A percentile compares a stretch with the other conserved stretches of the same genome.
Evolutionary conservation across 768 basidiomycete genomes (phyloP).

Genomic region (Cantharellus cinnabarinus): DNA sequence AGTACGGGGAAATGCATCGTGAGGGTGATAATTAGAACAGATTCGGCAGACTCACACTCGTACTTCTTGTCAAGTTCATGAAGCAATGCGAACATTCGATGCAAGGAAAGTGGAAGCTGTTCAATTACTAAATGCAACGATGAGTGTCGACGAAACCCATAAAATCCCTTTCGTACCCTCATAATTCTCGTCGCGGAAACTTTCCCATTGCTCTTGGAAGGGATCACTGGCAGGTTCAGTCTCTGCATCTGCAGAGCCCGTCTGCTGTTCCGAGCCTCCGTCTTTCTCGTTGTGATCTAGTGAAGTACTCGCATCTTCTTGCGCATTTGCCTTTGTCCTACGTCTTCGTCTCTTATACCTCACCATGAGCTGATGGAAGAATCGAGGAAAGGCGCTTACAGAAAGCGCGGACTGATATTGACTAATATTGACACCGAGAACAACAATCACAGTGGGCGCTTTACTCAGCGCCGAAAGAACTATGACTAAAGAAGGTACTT

Average conservation of each 20-base stretch:
- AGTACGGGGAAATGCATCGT: neutral
- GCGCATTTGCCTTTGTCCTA: neutral
- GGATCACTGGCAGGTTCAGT: too few relatives aligned
- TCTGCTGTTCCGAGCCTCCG: slow-evolving; percentile 21
- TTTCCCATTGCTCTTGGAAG: slow-evolving; percentile 41
- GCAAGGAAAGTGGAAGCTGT: slow-evolving; percentile 54
- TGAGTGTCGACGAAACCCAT: neutral
- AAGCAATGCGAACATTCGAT: slow-evolving; percentile 48
- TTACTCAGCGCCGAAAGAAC: too few relatives aligned
- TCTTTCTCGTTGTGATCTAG: neutral
- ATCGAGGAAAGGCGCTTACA: too few relatives aligned
- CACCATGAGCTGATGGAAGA: neutral
- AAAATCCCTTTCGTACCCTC: slow-evolving; percentile 31
- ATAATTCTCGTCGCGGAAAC: slow-evolving; percentile 58
- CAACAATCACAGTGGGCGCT: too few relatives aligned
- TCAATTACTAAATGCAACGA: slow-evolving; percentile 34
- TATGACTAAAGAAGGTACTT: too few relatives aligned
- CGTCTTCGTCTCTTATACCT: neutral
- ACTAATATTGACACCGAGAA: too few relatives aligned
- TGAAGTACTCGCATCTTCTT: neutral
- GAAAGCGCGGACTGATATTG: too few relatives aligned
- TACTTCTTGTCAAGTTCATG: slow-evolving; percentile 52
- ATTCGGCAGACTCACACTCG: slow-evolving; percentile 20
- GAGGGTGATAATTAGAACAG: neutral
- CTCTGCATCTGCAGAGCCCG: too few relatives aligned